phyloP scores from a whole-genome alignment of 2,329 filamentous ascomycete genomes.

The Chaetothyriales sp. region DNA sequence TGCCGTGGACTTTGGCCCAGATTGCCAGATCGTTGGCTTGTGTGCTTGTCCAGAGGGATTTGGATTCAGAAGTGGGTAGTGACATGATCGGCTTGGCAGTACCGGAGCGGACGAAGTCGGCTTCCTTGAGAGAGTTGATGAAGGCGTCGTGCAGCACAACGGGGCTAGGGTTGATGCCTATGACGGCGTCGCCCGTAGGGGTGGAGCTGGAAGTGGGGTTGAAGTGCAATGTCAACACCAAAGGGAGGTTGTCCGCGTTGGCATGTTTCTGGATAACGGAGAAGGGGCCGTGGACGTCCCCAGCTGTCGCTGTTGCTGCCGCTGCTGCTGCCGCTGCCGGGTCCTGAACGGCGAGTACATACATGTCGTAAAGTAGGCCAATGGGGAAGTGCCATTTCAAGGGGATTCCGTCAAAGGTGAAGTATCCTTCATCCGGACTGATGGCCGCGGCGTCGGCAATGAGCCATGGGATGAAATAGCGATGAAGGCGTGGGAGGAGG shows the following conservation, averaged over 20 bases:
- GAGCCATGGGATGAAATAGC: constrained; percentile 46
- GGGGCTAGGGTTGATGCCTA: constrained; percentile 49
- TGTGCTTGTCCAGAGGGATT: constrained; percentile 68
- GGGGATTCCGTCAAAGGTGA: constrained; percentile 54
- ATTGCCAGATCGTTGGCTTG: constrained; percentile 55
- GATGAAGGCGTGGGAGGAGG: constrained; percentile 47
- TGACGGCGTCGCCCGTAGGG: constrained; percentile 11
- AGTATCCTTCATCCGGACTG: constrained; percentile 42
- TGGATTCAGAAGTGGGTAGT: constrained; percentile 70
- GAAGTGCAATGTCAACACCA: neutral
- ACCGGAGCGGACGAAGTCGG: constrained; percentile 76
- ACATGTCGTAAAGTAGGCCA: constrained; percentile 56
- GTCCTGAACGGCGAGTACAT: constrained; percentile 27
- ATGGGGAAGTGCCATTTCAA: constrained; percentile 61
- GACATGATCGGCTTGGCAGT: constrained; percentile 85
- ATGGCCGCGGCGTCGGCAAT: constrained; percentile 42
- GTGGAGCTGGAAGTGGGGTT: constrained; percentile 38
- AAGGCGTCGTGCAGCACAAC: constrained; percentile 52
- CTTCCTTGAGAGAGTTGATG: constrained; percentile 61
- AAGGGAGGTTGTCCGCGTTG: neutral
- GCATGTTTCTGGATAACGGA: neutral
- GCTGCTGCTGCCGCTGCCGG: constrained; percentile 27
- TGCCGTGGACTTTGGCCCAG: constrained; percentile 62
- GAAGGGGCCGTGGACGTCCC: no score
- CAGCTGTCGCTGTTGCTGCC: neutral